Percentiles rank a stretch among this genome's conserved stretches.
phyloP scores from a whole-genome alignment of 2,329 filamentous ascomycete species.

The Cercospora janseana region DNA sequence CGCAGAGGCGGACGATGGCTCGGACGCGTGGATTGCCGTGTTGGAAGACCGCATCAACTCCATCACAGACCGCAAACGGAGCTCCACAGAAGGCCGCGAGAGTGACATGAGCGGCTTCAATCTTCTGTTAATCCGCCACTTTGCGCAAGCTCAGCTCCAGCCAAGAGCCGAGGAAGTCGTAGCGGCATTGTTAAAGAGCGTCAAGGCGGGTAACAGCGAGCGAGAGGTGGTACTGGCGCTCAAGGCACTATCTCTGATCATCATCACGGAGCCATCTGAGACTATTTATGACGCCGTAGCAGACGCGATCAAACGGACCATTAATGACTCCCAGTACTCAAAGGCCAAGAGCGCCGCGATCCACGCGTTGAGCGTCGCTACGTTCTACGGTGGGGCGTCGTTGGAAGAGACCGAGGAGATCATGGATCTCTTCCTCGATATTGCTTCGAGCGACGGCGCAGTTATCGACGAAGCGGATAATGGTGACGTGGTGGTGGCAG shows the following conservation, averaged over 20 bases:
- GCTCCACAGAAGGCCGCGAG: slow-evolving; percentile 69
- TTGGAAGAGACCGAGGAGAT: slow-evolving; percentile 65
- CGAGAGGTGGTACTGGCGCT: slow-evolving; percentile 69
- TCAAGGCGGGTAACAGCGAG: slow-evolving; percentile 66
- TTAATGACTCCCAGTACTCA: slow-evolving; percentile 65
- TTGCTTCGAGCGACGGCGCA: slow-evolving; percentile 75
- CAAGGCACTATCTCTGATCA: slow-evolving; percentile 68
- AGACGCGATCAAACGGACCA: slow-evolving; percentile 58
- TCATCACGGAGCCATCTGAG: slow-evolving; percentile 65
- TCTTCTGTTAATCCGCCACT: slow-evolving; percentile 66
- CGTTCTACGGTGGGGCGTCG: slow-evolving; percentile 72
- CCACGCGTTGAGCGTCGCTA: slow-evolving; percentile 68
- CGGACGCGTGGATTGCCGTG: slow-evolving; percentile 60
- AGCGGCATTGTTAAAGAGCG: slow-evolving; percentile 64
- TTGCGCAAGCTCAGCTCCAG: slow-evolving; percentile 62
- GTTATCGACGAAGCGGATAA: slow-evolving; percentile 70
- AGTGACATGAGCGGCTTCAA: slow-evolving; percentile 61
- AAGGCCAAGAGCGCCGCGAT: slow-evolving; percentile 68
- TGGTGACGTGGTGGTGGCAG: slow-evolving; percentile 67
- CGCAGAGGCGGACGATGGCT: slow-evolving; percentile 52
- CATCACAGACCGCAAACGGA: slow-evolving; percentile 74
- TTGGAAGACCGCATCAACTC: slow-evolving; percentile 67
- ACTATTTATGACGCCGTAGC: slow-evolving; percentile 64
- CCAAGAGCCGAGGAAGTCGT: slow-evolving; percentile 60
- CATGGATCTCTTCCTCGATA: slow-evolving; percentile 73